Conservation (phyloP, 495 filamentous ascomycete species). For the Diplogelasinospora grovesii region DNA sequence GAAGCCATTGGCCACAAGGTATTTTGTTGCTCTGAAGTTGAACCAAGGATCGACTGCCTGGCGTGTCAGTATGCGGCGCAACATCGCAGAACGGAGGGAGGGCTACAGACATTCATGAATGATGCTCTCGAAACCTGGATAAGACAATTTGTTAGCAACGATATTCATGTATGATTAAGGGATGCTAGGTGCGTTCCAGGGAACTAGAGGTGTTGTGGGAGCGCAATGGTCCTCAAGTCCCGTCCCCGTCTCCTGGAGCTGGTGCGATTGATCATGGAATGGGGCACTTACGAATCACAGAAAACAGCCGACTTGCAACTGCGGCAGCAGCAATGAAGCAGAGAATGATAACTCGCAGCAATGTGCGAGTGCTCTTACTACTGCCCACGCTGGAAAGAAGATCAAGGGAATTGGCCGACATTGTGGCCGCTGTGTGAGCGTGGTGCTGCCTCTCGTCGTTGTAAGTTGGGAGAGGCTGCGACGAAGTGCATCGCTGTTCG, state of each 20-base stretch:
- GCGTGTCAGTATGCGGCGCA: conserved; percentile 19
- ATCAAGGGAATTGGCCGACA: conserved; percentile 32
- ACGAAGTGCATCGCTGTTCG: conserved; percentile 15
- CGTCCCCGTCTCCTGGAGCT: no score
- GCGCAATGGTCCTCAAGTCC: no score
- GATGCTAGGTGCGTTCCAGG: not conserved
- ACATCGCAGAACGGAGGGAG: conserved; percentile 7
- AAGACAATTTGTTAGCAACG: conserved; percentile 31
- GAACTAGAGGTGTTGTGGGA: not conserved
- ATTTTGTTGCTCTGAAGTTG: conserved; percentile 98
- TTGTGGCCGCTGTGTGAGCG: conserved; percentile 25
- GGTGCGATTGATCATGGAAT: conserved; percentile 1
- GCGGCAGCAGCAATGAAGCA: conserved; percentile 87
- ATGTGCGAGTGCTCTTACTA: conserved; percentile 66
- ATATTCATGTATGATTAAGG: no score
- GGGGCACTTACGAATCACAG: conserved; percentile 78
- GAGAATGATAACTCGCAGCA: conserved; percentile 89
- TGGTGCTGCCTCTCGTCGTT: conserved; percentile 26
- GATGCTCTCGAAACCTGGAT: conserved; percentile 90
- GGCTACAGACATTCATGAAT: conserved; percentile 88
- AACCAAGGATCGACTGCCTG: conserved; percentile 97
- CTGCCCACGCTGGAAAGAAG: conserved; percentile 37
- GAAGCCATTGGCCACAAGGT: conserved; percentile 92
- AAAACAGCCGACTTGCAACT: conserved; percentile 91
- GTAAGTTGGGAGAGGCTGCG: conserved; percentile 20